phyloP scores from a whole-genome alignment of 192 early-diverging fungal species.

The Rhizoclosmatium globosum region DNA sequence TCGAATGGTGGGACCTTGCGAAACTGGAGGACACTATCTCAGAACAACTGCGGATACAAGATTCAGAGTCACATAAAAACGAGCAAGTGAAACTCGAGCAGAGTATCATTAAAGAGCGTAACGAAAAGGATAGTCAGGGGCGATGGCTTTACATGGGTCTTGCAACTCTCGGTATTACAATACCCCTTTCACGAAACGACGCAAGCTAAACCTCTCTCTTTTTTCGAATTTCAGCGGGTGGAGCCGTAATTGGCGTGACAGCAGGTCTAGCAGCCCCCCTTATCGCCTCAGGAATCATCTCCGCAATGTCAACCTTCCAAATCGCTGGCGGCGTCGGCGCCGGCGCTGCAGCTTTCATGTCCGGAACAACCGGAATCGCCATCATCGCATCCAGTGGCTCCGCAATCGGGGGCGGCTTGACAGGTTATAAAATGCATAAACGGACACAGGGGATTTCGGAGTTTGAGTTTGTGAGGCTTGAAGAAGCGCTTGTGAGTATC shows the following conservation, averaged over 20 bases:
- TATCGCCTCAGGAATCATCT: slow-evolving; percentile 91
- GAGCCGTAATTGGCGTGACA: slow-evolving; percentile 88
- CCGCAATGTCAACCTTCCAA: slow-evolving; percentile 84
- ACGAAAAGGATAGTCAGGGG: slow-evolving; percentile 70
- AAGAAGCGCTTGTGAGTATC: slow-evolving; percentile 47
- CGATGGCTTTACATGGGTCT: slow-evolving; percentile 87
- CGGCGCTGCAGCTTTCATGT: slow-evolving; percentile 73
- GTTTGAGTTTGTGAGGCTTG: slow-evolving; percentile 77
- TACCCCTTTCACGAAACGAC: background rate
- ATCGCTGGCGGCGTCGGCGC: slow-evolving; percentile 69
- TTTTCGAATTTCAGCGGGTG: slow-evolving; percentile 62
- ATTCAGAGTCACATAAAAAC: slow-evolving; percentile 49
- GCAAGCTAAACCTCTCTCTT: slow-evolving; percentile 8
- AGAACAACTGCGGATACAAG: slow-evolving; percentile 69
- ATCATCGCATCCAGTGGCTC: slow-evolving; percentile 90
- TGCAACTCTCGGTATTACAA: slow-evolving; percentile 73
- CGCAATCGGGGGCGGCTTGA: slow-evolving; percentile 78
- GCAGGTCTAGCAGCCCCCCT: slow-evolving; percentile 93
- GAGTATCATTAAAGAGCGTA: slow-evolving; percentile 70
- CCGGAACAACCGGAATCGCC: slow-evolving; percentile 85
- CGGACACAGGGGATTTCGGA: slow-evolving; percentile 85
- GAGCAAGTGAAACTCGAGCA: slow-evolving; percentile 45
- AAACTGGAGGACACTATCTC: slow-evolving; percentile 81
- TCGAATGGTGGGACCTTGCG: slow-evolving; percentile 81
- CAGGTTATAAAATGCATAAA: slow-evolving; percentile 81